Percentiles rank a stretch among this genome's conserved stretches.
phyloP scores from a whole-genome alignment of 352 stramenopile species.

The Phytophthora quininea region DNA sequence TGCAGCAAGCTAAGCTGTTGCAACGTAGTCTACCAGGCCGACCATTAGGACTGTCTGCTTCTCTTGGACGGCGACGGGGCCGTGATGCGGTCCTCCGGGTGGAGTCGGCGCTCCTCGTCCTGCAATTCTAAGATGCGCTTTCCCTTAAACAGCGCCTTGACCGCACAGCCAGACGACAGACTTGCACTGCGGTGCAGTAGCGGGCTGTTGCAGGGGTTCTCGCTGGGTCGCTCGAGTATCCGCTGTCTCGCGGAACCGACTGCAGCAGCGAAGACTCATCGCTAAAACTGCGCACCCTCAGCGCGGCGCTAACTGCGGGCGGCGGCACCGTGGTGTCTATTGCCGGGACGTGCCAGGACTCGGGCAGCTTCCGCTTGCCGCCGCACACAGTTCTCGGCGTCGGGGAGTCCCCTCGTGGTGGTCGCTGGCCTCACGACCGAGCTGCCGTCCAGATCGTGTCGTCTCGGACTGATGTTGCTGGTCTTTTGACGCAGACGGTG shows the following conservation, averaged over 20 bases:
- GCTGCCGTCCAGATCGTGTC: slow-evolving; percentile 38
- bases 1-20: neutral
- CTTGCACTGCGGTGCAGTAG: slow-evolving; percentile 45
- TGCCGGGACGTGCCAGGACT: slow-evolving; percentile 31
- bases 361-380: slow-evolving; percentile 32
- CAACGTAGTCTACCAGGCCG: neutral
- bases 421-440: slow-evolving; percentile 17
- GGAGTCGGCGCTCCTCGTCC: slow-evolving; percentile 75
- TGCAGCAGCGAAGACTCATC: slow-evolving; percentile 35
- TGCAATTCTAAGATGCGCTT: slow-evolving; percentile 81
- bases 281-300: slow-evolving; percentile 44
- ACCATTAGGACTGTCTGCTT: slow-evolving; percentile 41
- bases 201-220: slow-evolving; percentile 21
- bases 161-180: slow-evolving; percentile 37
- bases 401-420: slow-evolving; percentile 22
- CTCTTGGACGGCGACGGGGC: slow-evolving; percentile 60
- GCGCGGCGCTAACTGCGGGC: slow-evolving; percentile 17
- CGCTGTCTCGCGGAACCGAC: slow-evolving; percentile 24
- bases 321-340: slow-evolving; percentile 32
- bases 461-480: slow-evolving; percentile 73
- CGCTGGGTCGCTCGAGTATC: slow-evolving; percentile 40
- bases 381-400: slow-evolving; percentile 27
- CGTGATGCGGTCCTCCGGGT: slow-evolving; percentile 51
- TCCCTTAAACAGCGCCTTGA: slow-evolving; percentile 58
- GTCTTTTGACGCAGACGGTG: slow-evolving; percentile 51